phyloP scores from a whole-genome alignment of 257 asterid genomes.

The Voacanga thouarsii region DNA sequence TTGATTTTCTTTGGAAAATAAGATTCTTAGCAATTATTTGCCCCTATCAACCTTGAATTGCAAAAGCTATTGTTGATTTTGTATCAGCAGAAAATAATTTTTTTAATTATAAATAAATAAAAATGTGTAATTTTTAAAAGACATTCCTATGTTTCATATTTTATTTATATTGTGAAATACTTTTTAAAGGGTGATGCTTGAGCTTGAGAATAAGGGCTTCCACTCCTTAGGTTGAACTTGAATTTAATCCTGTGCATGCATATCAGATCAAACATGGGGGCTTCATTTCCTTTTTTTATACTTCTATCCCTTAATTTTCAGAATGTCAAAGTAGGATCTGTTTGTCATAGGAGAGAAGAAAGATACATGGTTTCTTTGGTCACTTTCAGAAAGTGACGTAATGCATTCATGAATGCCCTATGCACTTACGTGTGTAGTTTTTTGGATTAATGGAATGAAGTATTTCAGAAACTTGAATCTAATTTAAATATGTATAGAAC shows the following conservation, averaged over 20 bases:
- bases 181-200: neutral
- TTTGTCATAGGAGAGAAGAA: neutral
- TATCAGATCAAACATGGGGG: too few relatives aligned
- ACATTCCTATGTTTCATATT: neutral
- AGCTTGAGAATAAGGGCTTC: neutral
- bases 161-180: neutral
- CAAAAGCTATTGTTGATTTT: neutral
- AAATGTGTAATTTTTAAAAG: neutral
- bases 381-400: neutral
- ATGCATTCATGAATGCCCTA: neutral
- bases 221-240: neutral
- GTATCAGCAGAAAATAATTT: neutral
- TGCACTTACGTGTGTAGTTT: neutral
- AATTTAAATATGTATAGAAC: neutral
- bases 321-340: neutral
- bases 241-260: too few relatives aligned
- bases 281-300: neutral
- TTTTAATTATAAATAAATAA: neutral
- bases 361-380: neutral
- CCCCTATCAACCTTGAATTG: neutral
- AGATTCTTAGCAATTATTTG: neutral
- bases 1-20: neutral
- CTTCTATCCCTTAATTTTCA: neutral
- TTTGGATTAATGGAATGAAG: neutral
- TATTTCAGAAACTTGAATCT: neutral